These are phyloP conservation scores for Diutina rugosa DNA, from an alignment of 1,139 yeast species.

Conservation along the genomic window DNA sequence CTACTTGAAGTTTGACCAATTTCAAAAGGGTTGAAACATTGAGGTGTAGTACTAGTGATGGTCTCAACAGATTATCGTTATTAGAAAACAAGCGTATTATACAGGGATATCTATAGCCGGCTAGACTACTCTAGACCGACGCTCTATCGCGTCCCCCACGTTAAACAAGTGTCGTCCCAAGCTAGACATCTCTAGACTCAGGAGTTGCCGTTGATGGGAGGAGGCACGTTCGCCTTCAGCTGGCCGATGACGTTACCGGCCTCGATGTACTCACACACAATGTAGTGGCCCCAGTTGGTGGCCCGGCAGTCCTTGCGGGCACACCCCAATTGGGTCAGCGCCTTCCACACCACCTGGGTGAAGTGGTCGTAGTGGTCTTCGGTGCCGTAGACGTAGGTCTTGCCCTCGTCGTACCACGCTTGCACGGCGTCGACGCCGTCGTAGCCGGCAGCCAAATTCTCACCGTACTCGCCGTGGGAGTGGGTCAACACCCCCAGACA, in stretches of 20 bases:
- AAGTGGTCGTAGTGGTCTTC: constrained; percentile 7
- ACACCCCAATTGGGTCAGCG: constrained; percentile 2
- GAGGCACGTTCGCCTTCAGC: constrained; percentile 35
- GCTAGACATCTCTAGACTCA: neutral
- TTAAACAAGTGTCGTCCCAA: neutral
- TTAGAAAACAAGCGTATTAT: neutral
- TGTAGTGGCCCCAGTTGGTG: constrained; percentile 33
- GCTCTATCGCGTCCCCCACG: neutral
- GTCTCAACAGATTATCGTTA: too few relatives aligned
- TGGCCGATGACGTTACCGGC: constrained; percentile 40
- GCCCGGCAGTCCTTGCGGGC: constrained; percentile 28
- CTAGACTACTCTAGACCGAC: neutral
- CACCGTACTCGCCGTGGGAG: constrained; percentile 14
- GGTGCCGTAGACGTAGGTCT: constrained; percentile 8
- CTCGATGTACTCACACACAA: constrained; percentile 40
- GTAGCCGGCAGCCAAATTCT: constrained; percentile 38
- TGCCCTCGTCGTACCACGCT: constrained; percentile 30
- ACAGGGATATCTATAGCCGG: neutral
- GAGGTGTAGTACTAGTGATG: too few relatives aligned
- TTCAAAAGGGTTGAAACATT: too few relatives aligned
- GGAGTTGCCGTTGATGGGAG: neutral
- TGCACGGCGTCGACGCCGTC: constrained; percentile 40
- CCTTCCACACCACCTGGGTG: constrained; percentile 3
- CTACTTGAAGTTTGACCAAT: too few relatives aligned
- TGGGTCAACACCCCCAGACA: constrained; percentile 15